These are phyloP conservation scores for Venturia effusa DNA, from an alignment of 2,329 filamentous ascomycete species.

Conservation along the genomic window DNA sequence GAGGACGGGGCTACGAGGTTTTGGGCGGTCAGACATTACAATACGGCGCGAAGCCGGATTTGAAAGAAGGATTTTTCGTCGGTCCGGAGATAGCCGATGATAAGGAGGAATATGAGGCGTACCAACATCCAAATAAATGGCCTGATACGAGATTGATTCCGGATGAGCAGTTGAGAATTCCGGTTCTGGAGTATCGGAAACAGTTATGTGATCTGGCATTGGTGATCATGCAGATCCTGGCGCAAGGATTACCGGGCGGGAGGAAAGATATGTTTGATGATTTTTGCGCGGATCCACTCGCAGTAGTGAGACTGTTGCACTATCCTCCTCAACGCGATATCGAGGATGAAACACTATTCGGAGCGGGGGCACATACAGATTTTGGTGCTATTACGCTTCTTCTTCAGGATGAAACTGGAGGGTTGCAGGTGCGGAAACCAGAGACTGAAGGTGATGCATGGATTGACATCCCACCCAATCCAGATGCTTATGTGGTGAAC, in stretches of 20 bases:
- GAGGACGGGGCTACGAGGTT: slow-evolving; percentile 13
- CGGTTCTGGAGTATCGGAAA: slow-evolving; percentile 7
- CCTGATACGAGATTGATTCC: background rate
- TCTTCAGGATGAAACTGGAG: slow-evolving; percentile 39
- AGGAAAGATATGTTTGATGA: slow-evolving; percentile 2
- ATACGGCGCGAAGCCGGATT: slow-evolving; percentile 11
- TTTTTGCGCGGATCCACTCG: slow-evolving; percentile 2
- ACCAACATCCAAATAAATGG: slow-evolving; percentile 9
- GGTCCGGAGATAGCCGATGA: background rate
- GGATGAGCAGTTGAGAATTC: background rate
- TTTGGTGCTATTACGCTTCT: slow-evolving; percentile 48
- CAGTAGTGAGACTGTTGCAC: slow-evolving; percentile 14
- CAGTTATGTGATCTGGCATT: background rate
- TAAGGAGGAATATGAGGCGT: background rate
- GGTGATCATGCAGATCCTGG: slow-evolving; percentile 6
- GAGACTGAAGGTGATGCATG: slow-evolving; percentile 31
- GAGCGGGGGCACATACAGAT: slow-evolving; percentile 42
- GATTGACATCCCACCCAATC: slow-evolving; percentile 25
- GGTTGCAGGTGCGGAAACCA: slow-evolving; percentile 38
- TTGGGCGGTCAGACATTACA: slow-evolving; percentile 14
- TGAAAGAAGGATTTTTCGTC: slow-evolving; percentile 13
- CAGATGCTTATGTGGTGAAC: slow-evolving; percentile 28
- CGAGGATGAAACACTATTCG: slow-evolving; percentile 11
- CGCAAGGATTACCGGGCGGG: background rate
- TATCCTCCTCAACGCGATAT: slow-evolving; percentile 14